Conservation (phyloP, 2,329 filamentous ascomycete species). For the Helicocarpus griseus region DNA sequence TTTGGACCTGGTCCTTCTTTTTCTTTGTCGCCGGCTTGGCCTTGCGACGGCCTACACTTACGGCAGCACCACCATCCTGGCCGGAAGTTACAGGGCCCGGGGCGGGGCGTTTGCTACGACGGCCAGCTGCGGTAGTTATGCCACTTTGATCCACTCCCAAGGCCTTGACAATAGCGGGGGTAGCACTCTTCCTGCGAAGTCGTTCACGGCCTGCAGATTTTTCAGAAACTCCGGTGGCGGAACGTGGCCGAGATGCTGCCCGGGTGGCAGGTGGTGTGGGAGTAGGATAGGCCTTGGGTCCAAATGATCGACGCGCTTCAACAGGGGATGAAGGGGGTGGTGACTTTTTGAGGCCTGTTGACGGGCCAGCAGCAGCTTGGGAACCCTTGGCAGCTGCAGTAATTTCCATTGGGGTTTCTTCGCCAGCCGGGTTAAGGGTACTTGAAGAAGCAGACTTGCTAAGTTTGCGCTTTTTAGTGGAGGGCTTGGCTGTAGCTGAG, state of each 20-base stretch:
- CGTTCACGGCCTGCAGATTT: slow-evolving; percentile 18
- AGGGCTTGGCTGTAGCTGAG: slow-evolving; percentile 18
- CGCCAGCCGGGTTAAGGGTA: slow-evolving; percentile 12
- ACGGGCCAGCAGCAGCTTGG: slow-evolving; percentile 5
- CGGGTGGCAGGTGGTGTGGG: slow-evolving; percentile 16
- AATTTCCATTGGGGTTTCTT: slow-evolving; percentile 11
- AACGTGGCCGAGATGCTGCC: slow-evolving; percentile 17
- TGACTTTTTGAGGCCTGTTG: slow-evolving; percentile 7
- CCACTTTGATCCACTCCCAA: slow-evolving; percentile 28
- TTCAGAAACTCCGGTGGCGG: slow-evolving; percentile 8
- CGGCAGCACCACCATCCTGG: slow-evolving; percentile 51
- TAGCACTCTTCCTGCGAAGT: slow-evolving; percentile 33
- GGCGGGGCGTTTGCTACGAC: slow-evolving; percentile 49
- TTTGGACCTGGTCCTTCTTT: slow-evolving; percentile 29
- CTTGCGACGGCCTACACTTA: slow-evolving; percentile 52
- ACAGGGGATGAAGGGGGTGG: slow-evolving; percentile 6
- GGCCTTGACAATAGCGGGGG: slow-evolving; percentile 27
- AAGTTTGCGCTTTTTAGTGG: slow-evolving; percentile 31
- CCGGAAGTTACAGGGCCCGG: slow-evolving; percentile 50
- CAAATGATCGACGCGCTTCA: slow-evolving; percentile 9
- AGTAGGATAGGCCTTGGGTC: slow-evolving; percentile 15
- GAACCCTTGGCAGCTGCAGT: slow-evolving; percentile 7
- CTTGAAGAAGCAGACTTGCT: slow-evolving; percentile 19
- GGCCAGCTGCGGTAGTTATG: slow-evolving; percentile 20
- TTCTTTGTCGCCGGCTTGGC: slow-evolving; percentile 40